Percentiles rank a stretch among this genome's conserved stretches.
These are phyloP conservation scores for Anisogramma anomala DNA, from an alignment of 2,329 filamentous ascomycete species.

Conservation along the genomic window DNA sequence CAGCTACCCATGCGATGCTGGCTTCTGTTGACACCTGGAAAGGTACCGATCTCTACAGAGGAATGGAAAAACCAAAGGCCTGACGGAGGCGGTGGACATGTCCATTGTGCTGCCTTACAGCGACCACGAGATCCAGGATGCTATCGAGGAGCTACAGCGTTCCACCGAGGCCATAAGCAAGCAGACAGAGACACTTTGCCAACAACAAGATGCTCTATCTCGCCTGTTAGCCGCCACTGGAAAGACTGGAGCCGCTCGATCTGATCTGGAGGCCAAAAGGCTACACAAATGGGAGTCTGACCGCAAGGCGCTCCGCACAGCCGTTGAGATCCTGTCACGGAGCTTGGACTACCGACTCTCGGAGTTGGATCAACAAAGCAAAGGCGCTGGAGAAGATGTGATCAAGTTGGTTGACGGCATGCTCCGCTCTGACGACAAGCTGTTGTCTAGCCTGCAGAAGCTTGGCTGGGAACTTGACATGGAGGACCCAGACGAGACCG, in stretches of 20 bases:
- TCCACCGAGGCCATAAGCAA: constrained; percentile 54
- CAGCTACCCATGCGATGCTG: not conserved
- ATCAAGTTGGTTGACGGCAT: constrained; percentile 37
- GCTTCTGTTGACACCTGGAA: not conserved
- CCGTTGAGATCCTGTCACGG: constrained; percentile 38
- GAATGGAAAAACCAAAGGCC: constrained; percentile 35
- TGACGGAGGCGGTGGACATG: constrained; percentile 35
- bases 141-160: constrained; percentile 50
- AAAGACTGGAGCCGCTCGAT: constrained; percentile 24
- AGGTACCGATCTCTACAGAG: constrained; percentile 41
- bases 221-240: constrained; percentile 36
- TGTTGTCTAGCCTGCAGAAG: constrained; percentile 54
- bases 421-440: constrained; percentile 51
- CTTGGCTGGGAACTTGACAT: constrained; percentile 49
- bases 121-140: constrained; percentile 48
- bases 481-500: constrained; percentile 39
- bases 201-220: constrained; percentile 50
- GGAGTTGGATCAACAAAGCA: constrained; percentile 41
- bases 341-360: constrained; percentile 33
- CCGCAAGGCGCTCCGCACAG: constrained; percentile 29
- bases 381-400: constrained; percentile 32
- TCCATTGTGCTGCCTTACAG: constrained; percentile 37
- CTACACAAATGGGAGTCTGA: constrained; percentile 29
- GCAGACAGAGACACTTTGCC: constrained; percentile 49
- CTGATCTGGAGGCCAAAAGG: constrained; percentile 25